These are phyloP conservation scores for Aspergillus sp. DNA, from an alignment of 2,329 filamentous ascomycete species.

Conservation along the genomic window DNA sequence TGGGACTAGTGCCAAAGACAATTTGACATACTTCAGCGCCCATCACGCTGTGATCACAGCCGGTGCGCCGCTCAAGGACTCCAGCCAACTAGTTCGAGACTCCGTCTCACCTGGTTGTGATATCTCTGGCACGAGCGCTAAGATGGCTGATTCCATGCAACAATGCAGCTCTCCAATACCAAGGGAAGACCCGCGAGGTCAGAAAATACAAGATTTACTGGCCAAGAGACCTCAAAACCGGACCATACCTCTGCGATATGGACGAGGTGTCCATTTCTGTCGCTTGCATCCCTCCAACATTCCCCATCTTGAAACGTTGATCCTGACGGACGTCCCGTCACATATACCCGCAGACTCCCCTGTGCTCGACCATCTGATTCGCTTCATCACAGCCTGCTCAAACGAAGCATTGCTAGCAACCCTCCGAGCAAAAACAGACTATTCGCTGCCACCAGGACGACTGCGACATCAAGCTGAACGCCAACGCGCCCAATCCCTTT, in stretches of 20 bases:
- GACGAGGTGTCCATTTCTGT: conserved; percentile 18
- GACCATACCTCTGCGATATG: conserved; percentile 19
- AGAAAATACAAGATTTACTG: conserved; percentile 30
- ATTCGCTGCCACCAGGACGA: conserved; percentile 49
- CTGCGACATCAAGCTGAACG: conserved; percentile 40
- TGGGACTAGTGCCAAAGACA: conserved; percentile 37
- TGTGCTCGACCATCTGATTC: conserved; percentile 37
- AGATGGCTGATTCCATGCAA: conserved; percentile 5
- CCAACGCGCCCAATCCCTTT: conserved; percentile 42
- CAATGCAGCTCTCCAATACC: conserved; percentile 12
- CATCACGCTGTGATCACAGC: conserved; percentile 48
- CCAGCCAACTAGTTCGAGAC: background rate
- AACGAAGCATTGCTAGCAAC: conserved; percentile 45
- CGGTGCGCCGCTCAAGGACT: conserved; percentile 27
- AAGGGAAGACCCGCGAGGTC: conserved; percentile 16
- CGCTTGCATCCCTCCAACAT: conserved; percentile 47
- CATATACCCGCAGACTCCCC: conserved; percentile 32
- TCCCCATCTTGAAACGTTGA: conserved; percentile 44
- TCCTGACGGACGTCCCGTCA: conserved; percentile 48
- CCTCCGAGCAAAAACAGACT: conserved; percentile 46
- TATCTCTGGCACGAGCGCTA: conserved; percentile 1
- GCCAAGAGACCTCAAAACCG: conserved; percentile 27
- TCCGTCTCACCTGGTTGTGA: conserved; percentile 5
- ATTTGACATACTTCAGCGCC: conserved; percentile 45
- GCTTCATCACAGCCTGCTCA: conserved; percentile 49